Evolutionary conservation across 23 red algal species (phyloP), one percentile per base, ranked within the genome.

Genomic region (Gracilaria vermiculophylla): DNA sequence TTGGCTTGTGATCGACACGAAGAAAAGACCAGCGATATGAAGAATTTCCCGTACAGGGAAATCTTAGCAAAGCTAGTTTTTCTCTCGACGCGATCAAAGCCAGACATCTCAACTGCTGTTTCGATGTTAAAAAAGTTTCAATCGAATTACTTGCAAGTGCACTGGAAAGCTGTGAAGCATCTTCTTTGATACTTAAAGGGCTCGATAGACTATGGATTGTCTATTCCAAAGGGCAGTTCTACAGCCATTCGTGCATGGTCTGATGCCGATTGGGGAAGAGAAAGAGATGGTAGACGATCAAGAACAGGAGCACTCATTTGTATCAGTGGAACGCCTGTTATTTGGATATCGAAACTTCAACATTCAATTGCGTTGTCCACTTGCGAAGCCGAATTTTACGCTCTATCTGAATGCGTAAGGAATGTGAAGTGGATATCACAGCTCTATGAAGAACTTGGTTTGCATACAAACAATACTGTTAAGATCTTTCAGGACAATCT

Each of bases 351-450:
- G 3, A 86, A 86, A 33, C 47, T 74, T 0, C 82, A 73, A 54
- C 34, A 36, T 20, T 37, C 62, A 12, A 37, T 58, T 35, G 62
- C 82, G 7, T 0, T 48, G 10, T 86, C 82, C 6, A 86, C 62
- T 41, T 41, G 41, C 50, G 82, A 86, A 58, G 82, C 62, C 2
- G 82, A 76, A 74, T 86, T 86, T 2, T 85, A 48, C 40, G 56
- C 80, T 16, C 1, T 86, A n/a, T 72, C 61, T 19, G 65, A 71
- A 0, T 74, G 82, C 3, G 42, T 69, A 3, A n/a, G 53, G 8
- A 64, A 71, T 27, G 65, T 74, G 6, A 5, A 7, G 7, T 86
- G 51, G 82, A 16, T 71, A 4, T 65, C 44, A 20, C 61, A 69
- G 1, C 32, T 86, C 19, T 31, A 55, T 9, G 8, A 61, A 45